These are phyloP conservation scores for Microdochium trichocladiopsis DNA, from an alignment of 2,329 filamentous ascomycete species.

Conservation along the genomic window DNA sequence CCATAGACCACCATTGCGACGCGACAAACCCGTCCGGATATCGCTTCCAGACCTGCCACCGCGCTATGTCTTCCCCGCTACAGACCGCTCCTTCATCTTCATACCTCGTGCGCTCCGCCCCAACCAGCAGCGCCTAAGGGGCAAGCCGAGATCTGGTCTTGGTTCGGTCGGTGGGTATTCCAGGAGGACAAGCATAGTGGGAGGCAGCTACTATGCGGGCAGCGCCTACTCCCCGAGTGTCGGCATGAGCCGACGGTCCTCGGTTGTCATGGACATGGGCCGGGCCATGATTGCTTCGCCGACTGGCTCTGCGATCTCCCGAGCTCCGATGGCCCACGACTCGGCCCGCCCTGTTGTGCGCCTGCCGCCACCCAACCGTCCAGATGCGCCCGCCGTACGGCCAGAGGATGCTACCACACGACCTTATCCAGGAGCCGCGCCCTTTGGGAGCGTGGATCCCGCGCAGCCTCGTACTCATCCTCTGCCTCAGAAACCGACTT, in stretches of 20 bases:
- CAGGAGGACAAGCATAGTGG: constrained; percentile 77
- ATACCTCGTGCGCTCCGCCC: constrained; percentile 90
- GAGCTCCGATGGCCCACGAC: constrained; percentile 56
- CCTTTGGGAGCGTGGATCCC: constrained; percentile 41
- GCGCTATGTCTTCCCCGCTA: constrained; percentile 84
- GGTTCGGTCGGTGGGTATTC: constrained; percentile 61
- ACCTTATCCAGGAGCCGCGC: constrained; percentile 12
- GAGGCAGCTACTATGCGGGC: constrained; percentile 56
- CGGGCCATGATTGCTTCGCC: constrained; percentile 76
- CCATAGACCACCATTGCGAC: constrained; percentile 84
- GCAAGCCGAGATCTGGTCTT: constrained; percentile 66
- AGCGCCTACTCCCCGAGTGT: constrained; percentile 82
- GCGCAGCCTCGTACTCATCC: constrained; percentile 52
- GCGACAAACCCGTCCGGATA: constrained; percentile 94
- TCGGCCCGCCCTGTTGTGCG: constrained; percentile 68
- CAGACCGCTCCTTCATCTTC: constrained; percentile 93
- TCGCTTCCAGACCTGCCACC: constrained; percentile 75
- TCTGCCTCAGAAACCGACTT: constrained; percentile 49
- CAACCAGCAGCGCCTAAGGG: constrained; percentile 76
- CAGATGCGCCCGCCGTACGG: constrained; percentile 11
- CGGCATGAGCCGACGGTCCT: constrained; percentile 83
- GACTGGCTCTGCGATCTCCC: constrained; percentile 68
- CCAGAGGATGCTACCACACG: constrained; percentile 11
- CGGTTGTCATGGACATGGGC: constrained; percentile 57
- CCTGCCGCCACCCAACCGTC: constrained; percentile 57